These are phyloP conservation scores for Scedosporium apiospermum DNA, from an alignment of 2,329 filamentous ascomycete species.

Conservation along the genomic window DNA sequence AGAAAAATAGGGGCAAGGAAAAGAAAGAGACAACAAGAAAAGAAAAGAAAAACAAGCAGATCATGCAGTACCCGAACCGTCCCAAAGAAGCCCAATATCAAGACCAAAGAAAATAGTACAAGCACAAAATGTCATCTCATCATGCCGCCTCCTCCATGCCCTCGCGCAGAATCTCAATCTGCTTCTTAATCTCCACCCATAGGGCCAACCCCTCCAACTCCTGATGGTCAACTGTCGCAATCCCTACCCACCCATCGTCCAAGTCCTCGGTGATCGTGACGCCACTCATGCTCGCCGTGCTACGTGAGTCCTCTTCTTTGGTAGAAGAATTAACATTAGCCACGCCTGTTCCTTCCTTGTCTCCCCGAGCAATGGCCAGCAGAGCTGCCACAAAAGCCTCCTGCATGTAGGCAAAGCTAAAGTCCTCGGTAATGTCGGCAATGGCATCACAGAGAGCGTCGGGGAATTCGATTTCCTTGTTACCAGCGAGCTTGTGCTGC, in stretches of 20 bases:
- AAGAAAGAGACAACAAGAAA: too few species aligned
- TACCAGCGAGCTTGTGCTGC: conserved; percentile 45
- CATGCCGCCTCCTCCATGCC: conserved; percentile 37
- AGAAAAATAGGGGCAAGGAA: too few species aligned
- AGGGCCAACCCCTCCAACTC: conserved; percentile 41
- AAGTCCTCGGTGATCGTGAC: conserved; percentile 8
- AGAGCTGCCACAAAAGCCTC: conserved; percentile 58
- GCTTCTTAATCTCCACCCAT: conserved; percentile 55
- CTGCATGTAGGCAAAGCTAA: conserved; percentile 62
- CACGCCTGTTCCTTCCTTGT: conserved; percentile 7
- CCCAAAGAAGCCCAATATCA: neutral
- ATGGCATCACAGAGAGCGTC: conserved; percentile 47
- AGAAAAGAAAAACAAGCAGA: neutral
- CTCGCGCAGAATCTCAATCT: conserved; percentile 49
- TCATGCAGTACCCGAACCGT: neutral
- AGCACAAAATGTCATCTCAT: neutral
- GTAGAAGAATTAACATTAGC: conserved; percentile 6
- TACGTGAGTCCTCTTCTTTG: conserved; percentile 14
- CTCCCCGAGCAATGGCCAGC: conserved; percentile 42
- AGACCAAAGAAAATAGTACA: neutral
- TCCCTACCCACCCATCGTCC: conserved; percentile 28
- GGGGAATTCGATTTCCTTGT: conserved; percentile 51
- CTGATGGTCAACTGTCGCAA: conserved; percentile 21
- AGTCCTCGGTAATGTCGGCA: conserved; percentile 52
- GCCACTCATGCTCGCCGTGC: neutral